Conservation (phyloP, 192 early-diverging fungal species). For the Entomortierella chlamydospora region DNA sequence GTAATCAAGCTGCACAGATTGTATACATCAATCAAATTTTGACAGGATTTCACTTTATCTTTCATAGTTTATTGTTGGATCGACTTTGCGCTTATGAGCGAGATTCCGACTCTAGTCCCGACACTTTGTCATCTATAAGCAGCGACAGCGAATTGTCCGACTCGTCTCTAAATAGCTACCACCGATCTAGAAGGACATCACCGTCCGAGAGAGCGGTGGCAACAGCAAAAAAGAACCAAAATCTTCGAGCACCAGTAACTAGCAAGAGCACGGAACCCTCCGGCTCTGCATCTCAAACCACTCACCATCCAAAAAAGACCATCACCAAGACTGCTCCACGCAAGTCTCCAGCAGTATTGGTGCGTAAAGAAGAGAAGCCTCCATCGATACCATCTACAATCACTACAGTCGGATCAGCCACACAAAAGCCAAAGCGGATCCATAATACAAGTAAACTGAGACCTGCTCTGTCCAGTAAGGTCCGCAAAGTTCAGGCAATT, state of each 20-base stretch:
- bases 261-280: background rate
- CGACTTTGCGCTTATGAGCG: conserved; percentile 18
- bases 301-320: conserved; percentile 8
- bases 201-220: background rate
- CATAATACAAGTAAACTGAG: conserved; percentile 41
- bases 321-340: background rate
- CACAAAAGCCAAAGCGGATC: conserved; percentile 44
- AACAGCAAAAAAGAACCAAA: background rate
- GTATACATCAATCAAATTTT: too few species aligned
- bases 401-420: conserved; percentile 36
- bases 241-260: background rate
- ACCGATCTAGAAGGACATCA: conserved; percentile 9
- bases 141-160: conserved; percentile 21
- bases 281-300: background rate
- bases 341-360: background rate
- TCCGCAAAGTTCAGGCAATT: conserved; percentile 35
- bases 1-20: too few species aligned
- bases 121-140: conserved; percentile 21
- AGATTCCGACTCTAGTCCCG: conserved; percentile 18
- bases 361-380: conserved; percentile 3
- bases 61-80: conserved; percentile 28
- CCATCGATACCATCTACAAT: conserved; percentile 38
- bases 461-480: conserved; percentile 11
- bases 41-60: background rate
- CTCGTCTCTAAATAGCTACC: conserved; percentile 9